Evolutionary conservation across 495 filamentous ascomycete genomes (phyloP).

Genomic region (Terfezia boudieri): DNA sequence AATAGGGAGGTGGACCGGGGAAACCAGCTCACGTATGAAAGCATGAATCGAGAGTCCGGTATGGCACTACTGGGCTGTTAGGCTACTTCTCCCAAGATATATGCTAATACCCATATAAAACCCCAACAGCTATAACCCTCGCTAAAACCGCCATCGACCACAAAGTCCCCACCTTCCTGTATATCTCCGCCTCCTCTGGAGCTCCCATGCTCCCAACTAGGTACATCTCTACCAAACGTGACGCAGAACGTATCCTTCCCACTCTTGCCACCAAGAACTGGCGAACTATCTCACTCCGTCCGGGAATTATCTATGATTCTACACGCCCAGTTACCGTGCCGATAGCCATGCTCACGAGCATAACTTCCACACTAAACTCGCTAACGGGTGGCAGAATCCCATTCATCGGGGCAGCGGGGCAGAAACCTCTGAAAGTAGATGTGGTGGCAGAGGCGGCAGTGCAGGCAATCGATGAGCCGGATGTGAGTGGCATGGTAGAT

Average conservation of each 20-base stretch:
- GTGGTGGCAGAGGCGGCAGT: slow-evolving; percentile 64
- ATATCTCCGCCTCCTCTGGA: slow-evolving; percentile 69
- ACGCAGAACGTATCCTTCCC: slow-evolving; percentile 63
- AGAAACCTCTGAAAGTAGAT: slow-evolving; percentile 72
- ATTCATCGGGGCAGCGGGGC: slow-evolving; percentile 55
- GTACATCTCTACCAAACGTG: slow-evolving; percentile 81
- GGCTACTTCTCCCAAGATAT: neutral
- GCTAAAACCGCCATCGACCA: slow-evolving; percentile 32
- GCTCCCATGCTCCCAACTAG: slow-evolving; percentile 59
- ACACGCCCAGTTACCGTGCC: slow-evolving; percentile 63
- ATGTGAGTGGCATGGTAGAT: slow-evolving; percentile 45
- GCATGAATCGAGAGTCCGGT: slow-evolving; percentile 86
- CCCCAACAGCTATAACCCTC: neutral
- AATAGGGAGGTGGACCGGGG: slow-evolving; percentile 38
- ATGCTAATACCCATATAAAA: neutral
- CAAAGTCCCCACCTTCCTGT: slow-evolving; percentile 50
- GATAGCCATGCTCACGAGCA: slow-evolving; percentile 47
- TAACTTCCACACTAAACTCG: slow-evolving; percentile 48
- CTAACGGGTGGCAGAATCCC: slow-evolving; percentile 51
- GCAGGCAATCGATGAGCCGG: slow-evolving; percentile 49
- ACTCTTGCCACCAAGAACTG: slow-evolving; percentile 41
- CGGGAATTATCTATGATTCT: slow-evolving; percentile 75
- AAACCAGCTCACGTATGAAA: slow-evolving; percentile 76
- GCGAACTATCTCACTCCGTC: slow-evolving; percentile 58
- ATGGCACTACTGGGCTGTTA: slow-evolving; percentile 1